Base-by-base conservation (phyloP, 1,139 yeast species). In the Pichia sp. region DNA sequence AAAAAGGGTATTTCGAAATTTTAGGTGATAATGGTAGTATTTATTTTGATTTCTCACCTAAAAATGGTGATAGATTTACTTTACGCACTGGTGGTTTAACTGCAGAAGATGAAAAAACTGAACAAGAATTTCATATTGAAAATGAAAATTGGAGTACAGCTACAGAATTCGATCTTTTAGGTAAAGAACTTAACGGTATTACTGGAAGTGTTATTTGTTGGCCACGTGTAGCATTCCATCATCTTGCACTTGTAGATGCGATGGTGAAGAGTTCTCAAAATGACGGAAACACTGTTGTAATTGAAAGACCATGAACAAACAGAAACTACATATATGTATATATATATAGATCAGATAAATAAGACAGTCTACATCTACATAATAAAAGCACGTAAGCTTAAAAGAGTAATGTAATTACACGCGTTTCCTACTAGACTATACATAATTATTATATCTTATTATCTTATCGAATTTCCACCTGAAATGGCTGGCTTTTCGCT, bases 221-320 rank as follows among this genome's bases (percentile, higher is more conserved):
- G 25, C 95, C 96, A 28, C 81, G 78, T 54, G 75, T 73, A 54
- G 89, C 95, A 9, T 89, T 85, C 80, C 96, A 89, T 67, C 97
- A 90, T 66, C 79, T 89, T 66, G 96, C 96, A 8, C 78, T 87
- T 58, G 79, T 90, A 51, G 94, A 79, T 48, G 97, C 96, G 40
- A 86, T 87, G 54, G 68, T 90, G 43, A 83, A 84, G 54, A 83
- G 94, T 39, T 64, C 73, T 40, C 68, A 74, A 44, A 71, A 73
- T 48, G 44, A 55, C 26, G 96, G 96, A 56, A 66, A 70, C 48
- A 67, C 76, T 40, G 82, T 82, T 34, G 66, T 41, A 3, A 34
- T 48, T 7, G 44, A 42, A 26, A 38, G 34, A 11, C 44, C 40
- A 4, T 42, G 39, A 27, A 4, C 32, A 30, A 30, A 30, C 8